Base-by-base conservation (phyloP, 495 filamentous ascomycete genomes). In the Trichoderma gamsii region DNA sequence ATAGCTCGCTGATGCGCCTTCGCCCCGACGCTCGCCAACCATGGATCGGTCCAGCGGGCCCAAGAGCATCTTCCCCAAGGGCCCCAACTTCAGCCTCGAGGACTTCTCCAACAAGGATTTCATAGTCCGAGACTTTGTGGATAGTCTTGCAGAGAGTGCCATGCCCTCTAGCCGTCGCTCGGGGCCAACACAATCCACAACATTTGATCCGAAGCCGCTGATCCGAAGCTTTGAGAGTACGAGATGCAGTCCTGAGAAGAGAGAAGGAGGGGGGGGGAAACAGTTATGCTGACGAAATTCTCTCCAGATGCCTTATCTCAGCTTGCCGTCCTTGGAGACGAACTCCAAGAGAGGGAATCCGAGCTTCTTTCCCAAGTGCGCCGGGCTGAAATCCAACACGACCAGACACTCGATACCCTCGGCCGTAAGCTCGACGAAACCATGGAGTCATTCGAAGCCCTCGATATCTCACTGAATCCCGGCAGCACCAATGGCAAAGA, bases 121-220 rank as follows among this genome's bases (percentile, higher is more conserved):
- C 78, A 97, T 98, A 70, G 96, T 97, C 69, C 92, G 95, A 73
- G 96, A 98, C 77, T 98, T 99, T 73, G 87, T 99, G 70, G 96
- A 99, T 74, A 82, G 88, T 12, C 90, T 99, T 69, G 94, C 94
- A 66, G 94, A 97, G 67, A 89, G 81, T 65, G 89, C 93, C 41
- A 83, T 91, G 43, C 88, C 93, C 41, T 74, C 79, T 16, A 88
- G 85, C 71, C 91, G 94, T 67, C 89, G 91, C 64, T 96, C 93
- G 21, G 86, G 81, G 67, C 82, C 82, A 15, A 71, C 86, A 44
- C 87, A 86, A 67, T 41, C 27, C 41, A 86, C 89, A 75, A 88
- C 91, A 63, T 99, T 99, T 75, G 96, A 99, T 75, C 96, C 96
- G 1, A 98, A 99, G 78, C 96, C 96, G 6, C 84, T 97, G 72